These are phyloP conservation scores for Nannochloris sp. DNA, from an alignment of 139 green algal species.

Conservation along the genomic window DNA sequence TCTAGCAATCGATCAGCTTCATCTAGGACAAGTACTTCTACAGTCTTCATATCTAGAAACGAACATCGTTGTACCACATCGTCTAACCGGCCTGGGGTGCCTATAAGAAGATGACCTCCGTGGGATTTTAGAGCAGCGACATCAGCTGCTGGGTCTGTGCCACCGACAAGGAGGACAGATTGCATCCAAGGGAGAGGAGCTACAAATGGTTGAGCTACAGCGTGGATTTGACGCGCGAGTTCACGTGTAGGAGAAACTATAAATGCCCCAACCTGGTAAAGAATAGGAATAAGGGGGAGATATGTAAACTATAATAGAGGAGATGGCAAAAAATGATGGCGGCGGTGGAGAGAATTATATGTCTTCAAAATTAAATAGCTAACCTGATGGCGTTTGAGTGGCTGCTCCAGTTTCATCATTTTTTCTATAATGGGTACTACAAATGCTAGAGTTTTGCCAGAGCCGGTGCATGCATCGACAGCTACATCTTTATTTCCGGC, in stretches of 20 bases:
- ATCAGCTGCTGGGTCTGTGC: slow-evolving; percentile 60
- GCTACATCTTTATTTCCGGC: slow-evolving; percentile 90
- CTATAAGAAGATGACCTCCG: slow-evolving; percentile 76
- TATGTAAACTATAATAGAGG: background rate
- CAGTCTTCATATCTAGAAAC: slow-evolving; percentile 51
- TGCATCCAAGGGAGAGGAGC: slow-evolving; percentile 34
- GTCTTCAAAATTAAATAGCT: background rate
- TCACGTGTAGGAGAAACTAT: slow-evolving; percentile 91
- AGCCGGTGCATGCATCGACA: slow-evolving; percentile 94
- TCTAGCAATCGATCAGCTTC: slow-evolving; percentile 93
- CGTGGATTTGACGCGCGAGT: slow-evolving; percentile 83
- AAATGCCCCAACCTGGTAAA: slow-evolving; percentile 73
- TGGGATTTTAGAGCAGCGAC: slow-evolving; percentile 50
- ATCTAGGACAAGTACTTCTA: slow-evolving; percentile 88
- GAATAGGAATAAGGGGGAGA: background rate
- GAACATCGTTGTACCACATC: slow-evolving; percentile 74
- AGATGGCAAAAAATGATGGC: background rate
- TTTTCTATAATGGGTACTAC: slow-evolving; percentile 89
- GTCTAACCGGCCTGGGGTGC: slow-evolving; percentile 86
- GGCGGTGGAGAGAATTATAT: background rate
- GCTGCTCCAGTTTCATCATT: slow-evolving; percentile 54
- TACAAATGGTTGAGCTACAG: slow-evolving; percentile 76
- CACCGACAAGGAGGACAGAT: slow-evolving; percentile 64
- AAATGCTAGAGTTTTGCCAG: slow-evolving; percentile 96
- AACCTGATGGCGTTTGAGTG: slow-evolving; percentile 70